These are phyloP conservation scores for Phlyctochytrium arcticum DNA, from an alignment of 192 early-diverging fungal genomes.

Conservation along the genomic window DNA sequence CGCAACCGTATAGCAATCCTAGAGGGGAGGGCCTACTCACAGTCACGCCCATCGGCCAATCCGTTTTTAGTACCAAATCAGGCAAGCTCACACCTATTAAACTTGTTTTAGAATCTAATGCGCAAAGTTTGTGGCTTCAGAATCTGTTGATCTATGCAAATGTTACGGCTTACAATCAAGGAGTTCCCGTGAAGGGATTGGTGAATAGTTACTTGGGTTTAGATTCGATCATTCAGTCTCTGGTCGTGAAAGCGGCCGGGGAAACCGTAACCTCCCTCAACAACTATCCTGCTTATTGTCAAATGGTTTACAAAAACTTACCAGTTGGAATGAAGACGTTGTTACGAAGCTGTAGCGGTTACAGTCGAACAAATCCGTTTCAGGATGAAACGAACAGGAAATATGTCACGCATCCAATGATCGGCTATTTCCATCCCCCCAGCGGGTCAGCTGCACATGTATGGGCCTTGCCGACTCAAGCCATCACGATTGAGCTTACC, in stretches of 20 bases:
- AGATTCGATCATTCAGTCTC: neutral
- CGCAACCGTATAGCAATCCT: conserved; percentile 3
- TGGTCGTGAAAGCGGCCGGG: neutral
- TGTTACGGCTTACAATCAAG: neutral
- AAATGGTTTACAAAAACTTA: neutral
- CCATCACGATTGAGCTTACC: neutral
- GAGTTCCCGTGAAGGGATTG: neutral
- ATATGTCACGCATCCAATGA: neutral
- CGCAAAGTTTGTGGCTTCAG: neutral
- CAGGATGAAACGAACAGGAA: neutral
- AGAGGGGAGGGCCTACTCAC: neutral
- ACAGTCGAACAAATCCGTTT: conserved; percentile 1
- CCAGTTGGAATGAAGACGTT: neutral
- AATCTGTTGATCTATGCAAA: neutral
- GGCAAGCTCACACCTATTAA: conserved; percentile 5
- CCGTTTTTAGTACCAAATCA: neutral
- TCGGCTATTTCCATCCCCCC: conserved; percentile 6
- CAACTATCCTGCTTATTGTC: conserved; percentile 13
- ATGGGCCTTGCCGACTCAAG: conserved; percentile 16
- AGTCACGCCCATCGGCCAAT: neutral
- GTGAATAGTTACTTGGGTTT: neutral
- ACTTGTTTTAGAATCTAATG: neutral
- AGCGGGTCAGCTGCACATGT: neutral
- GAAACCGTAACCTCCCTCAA: neutral
- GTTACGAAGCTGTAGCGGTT: neutral